Evolutionary conservation across 2,329 filamentous ascomycete genomes (phyloP).

Genomic region (Trichoderma brevicompactum): DNA sequence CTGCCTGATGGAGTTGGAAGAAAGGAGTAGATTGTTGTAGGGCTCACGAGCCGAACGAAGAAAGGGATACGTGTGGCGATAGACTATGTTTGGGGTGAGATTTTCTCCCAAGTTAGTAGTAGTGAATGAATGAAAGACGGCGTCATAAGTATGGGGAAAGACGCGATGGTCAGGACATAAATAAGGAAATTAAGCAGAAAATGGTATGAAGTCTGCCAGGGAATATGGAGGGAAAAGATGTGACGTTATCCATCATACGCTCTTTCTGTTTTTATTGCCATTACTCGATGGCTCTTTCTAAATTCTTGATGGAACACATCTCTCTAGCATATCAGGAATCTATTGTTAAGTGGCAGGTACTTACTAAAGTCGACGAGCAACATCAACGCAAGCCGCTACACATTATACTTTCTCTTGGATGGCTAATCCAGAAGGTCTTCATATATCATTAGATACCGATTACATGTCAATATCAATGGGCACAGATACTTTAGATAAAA

Average conservation of each 20-base stretch:
- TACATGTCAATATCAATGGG: too few species aligned
- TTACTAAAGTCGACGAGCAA: too few species aligned
- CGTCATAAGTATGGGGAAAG: not conserved
- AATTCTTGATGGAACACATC: too few species aligned
- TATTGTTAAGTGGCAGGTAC: too few species aligned
- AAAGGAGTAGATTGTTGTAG: not conserved
- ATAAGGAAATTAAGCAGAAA: not conserved
- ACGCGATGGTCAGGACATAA: not conserved
- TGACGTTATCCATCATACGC: not conserved
- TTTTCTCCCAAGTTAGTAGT: not conserved
- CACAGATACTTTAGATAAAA: too few species aligned
- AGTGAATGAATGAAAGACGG: conserved; percentile 25
- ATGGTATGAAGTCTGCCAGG: not conserved
- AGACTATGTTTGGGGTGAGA: not conserved
- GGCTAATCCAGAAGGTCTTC: too few species aligned
- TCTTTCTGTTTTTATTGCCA: not conserved
- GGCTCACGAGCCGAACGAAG: not conserved
- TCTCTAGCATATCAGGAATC: not conserved
- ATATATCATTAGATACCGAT: too few species aligned
- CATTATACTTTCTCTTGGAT: too few species aligned
- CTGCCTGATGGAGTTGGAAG: conserved; percentile 31
- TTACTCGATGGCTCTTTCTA: not conserved
- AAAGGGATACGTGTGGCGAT: not conserved
- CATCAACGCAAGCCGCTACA: too few species aligned
- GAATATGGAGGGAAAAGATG: not conserved